A percentile compares a stretch with the other conserved stretches of the same genome.
Evolutionary conservation across 2,329 filamentous ascomycete species (phyloP).

Genomic region (Alternaria brassicae): DNA sequence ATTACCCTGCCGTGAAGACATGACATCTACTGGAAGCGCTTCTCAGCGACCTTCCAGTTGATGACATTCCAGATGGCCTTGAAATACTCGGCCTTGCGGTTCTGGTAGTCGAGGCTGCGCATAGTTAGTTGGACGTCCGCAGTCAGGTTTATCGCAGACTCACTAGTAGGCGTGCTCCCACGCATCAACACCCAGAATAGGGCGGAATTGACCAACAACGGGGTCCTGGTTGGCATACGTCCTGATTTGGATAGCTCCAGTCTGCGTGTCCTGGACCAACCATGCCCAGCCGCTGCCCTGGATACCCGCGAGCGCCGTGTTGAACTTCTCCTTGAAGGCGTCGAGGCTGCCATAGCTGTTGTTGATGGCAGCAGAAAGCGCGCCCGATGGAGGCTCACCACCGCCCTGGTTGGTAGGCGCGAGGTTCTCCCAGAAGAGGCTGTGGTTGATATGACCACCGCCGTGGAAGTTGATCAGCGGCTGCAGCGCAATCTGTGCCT

Average conservation of each 20-base stretch:
- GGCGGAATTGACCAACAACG: slow-evolving; percentile 80
- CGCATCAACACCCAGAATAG: slow-evolving; percentile 87
- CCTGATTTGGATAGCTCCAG: slow-evolving; percentile 66
- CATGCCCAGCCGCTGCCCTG: slow-evolving; percentile 71
- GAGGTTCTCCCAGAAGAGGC: slow-evolving; percentile 74
- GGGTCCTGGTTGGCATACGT: slow-evolving; percentile 89
- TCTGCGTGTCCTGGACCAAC: slow-evolving; percentile 68
- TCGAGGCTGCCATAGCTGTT: slow-evolving; percentile 65
- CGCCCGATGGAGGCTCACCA: slow-evolving; percentile 67
- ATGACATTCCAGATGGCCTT: slow-evolving; percentile 91
- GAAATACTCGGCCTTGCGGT: slow-evolving; percentile 97
- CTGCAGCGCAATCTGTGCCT: slow-evolving; percentile 62
- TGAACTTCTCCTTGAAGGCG: slow-evolving; percentile 68
- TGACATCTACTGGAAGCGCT: slow-evolving; percentile 66
- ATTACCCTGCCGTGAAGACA: background rate
- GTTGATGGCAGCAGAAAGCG: slow-evolving; percentile 65
- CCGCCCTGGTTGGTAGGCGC: slow-evolving; percentile 71
- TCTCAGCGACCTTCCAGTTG: slow-evolving; percentile 91
- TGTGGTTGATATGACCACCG: slow-evolving; percentile 71
- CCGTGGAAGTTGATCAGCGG: slow-evolving; percentile 71
- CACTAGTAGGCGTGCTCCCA: slow-evolving; percentile 75
- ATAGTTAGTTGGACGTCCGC: background rate
- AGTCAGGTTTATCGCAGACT: background rate
- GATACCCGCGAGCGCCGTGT: slow-evolving; percentile 68
- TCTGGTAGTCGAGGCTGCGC: slow-evolving; percentile 80